phyloP scores from a whole-genome alignment of 2,329 filamentous ascomycete species.

The Apiospora marii region DNA sequence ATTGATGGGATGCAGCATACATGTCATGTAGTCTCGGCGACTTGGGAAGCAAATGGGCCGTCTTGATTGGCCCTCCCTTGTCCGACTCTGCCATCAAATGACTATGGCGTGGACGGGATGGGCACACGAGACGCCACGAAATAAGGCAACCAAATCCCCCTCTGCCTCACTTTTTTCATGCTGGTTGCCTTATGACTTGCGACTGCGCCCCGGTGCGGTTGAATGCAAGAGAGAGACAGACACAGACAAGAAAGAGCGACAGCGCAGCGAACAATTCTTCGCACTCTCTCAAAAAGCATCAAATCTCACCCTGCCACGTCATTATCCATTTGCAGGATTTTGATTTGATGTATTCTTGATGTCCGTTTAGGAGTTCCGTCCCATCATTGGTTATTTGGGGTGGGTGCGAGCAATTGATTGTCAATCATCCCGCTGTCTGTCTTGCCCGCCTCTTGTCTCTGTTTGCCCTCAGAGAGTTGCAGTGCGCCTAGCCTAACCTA shows the following conservation, averaged over 20 bases:
- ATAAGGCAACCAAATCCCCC: slow-evolving; percentile 21
- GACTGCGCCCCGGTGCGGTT: slow-evolving; percentile 8
- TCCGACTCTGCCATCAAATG: slow-evolving; percentile 1
- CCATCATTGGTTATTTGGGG: slow-evolving; percentile 12
- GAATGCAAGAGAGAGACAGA: not conserved
- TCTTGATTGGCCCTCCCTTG: slow-evolving; percentile 1
- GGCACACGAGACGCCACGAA: slow-evolving; percentile 12
- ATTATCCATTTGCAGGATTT: not conserved
- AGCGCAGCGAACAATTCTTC: slow-evolving; percentile 5
- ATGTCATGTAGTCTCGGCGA: slow-evolving; percentile 2
- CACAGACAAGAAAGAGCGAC: not conserved
- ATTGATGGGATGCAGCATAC: slow-evolving; percentile 15
- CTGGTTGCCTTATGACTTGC: slow-evolving; percentile 21
- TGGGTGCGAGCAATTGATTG: slow-evolving; percentile 1
- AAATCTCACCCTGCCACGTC: slow-evolving; percentile 18
- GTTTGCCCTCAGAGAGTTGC: slow-evolving; percentile 7
- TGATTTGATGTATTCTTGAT: slow-evolving; percentile 9
- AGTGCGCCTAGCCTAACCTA: slow-evolving; percentile 10
- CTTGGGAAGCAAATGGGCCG: not conserved
- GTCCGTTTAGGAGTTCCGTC: not conserved
- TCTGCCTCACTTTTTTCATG: slow-evolving; percentile 5
- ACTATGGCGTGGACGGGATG: slow-evolving; percentile 11
- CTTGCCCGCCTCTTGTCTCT: slow-evolving; percentile 4
- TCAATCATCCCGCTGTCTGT: not conserved
- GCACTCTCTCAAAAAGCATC: slow-evolving; percentile 9